Base-by-base conservation (phyloP, 2,329 filamentous ascomycete genomes). In the Amylocarpus encephaloides region DNA sequence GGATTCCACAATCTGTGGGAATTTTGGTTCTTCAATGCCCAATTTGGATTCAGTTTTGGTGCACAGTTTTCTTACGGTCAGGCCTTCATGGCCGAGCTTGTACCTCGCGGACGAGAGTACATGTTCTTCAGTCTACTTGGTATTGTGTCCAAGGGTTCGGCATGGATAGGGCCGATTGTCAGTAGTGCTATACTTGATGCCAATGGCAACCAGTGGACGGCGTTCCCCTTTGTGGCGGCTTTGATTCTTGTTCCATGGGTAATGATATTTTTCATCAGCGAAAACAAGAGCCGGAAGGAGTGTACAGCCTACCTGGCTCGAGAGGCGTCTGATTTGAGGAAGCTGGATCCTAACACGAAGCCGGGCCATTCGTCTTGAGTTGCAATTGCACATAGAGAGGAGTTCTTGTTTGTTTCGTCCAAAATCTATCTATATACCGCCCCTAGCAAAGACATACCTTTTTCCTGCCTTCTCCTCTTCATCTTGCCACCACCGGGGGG, bases 111-210 rank as follows among this genome's bases (percentile, higher is more conserved):
- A 16, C 51, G 62, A 38, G 62, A 65, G 30, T 64, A 64, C 39
- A 54, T 64, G 54, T 65, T 65, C 48, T 65, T 65, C 51, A 55
- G 59, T 51, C 57, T 65, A 40, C 50, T 65, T 22, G 63, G 62
- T 6, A 65, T 65, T 33, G 63, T 65, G 3, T 62, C 60, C 0
- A 65, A 64, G 40, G 63, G 63, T 6, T 62, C 59, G 11, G 57
- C 62, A 6, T 65, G 63, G 63, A 64, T 65, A 35, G 63, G 63
- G 0, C 63, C 63, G 2, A 63, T 65, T 40, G 61, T 64, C 5
- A 56, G 52, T 19, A 62, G 60, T 51, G 63, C 63, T 9, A 65
- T 65, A 39, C 58, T 62, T 7, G 61, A 65, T 44, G 45, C n/a
- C 3, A 61, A 53, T 41, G 63, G 59, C 5, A 65, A 60, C 35